Conservation (phyloP, 2,329 filamentous ascomycete genomes). For the Fusarium stilboides region DNA sequence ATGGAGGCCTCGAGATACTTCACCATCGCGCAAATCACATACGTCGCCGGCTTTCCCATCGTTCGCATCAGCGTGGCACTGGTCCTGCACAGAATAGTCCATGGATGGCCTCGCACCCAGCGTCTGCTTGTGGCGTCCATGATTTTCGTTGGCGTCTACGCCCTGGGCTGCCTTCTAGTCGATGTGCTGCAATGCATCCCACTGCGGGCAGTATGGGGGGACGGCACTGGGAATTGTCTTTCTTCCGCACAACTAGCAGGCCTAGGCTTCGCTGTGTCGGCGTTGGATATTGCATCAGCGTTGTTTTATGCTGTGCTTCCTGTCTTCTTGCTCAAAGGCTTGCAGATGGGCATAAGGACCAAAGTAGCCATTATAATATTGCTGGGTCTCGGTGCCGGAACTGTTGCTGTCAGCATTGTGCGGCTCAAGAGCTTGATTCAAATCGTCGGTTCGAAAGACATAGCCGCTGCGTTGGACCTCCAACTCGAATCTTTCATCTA, state of each 20-base stretch:
- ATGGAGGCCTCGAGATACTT: constrained; percentile 16
- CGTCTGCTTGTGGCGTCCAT: not conserved
- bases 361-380: constrained; percentile 11
- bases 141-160: constrained; percentile 6
- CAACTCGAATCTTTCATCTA: constrained; percentile 18
- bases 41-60: constrained; percentile 8
- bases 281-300: constrained; percentile 6
- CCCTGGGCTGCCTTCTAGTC: constrained; percentile 4
- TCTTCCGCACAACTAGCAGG: not conserved
- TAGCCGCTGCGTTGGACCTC: constrained; percentile 5
- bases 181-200: constrained; percentile 18
- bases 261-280: constrained; percentile 4
- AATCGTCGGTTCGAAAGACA: constrained; percentile 1
- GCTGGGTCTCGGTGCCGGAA: constrained; percentile 5
- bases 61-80: constrained; percentile 8
- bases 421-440: constrained; percentile 10
- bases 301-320: constrained; percentile 11
- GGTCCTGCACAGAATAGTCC: constrained; percentile 10
- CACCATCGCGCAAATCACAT: constrained; percentile 12
- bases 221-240: constrained; percentile 4
- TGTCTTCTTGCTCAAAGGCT: constrained; percentile 4
- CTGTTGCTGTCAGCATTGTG: constrained; percentile 9
- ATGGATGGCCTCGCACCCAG: constrained; percentile 16
- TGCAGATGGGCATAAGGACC: constrained; percentile 13
- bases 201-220: constrained; percentile 12